Base-by-base conservation (phyloP, 768 basidiomycete species). In the Sistotremastrum niveocremeum region DNA sequence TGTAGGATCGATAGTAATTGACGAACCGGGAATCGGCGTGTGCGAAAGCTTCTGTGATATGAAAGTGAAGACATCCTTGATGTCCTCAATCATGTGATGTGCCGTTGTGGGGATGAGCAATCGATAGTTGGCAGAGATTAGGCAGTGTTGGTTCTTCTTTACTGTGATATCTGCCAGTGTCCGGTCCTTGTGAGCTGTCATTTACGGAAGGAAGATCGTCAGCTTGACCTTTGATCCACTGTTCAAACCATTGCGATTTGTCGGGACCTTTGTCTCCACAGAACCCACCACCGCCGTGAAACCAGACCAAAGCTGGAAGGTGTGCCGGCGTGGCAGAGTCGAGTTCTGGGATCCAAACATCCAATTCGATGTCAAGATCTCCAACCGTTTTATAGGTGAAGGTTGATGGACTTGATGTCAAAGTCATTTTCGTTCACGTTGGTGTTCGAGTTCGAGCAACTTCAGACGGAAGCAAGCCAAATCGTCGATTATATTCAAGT, bases 111-210 rank as follows among this genome's bases (percentile, higher is more conserved):
- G 63, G 2, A 70, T 71, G 9, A 82, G 48, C 5, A 84, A 71
- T 9, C 71, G 67, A 54, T 84, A 81, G 51, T 84, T 79, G 1
- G 74, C 72, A 34, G 76, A 74, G 39, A 83, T 65, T 56, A 83
- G 77, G 4, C 67, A 69, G 49, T 69, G 69, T 20, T 20, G 20
- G 20, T 20, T 20, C 20, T 20, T 20, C 20, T 20, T 20, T 20
- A 20, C 20, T 20, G 20, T 20, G 20, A 20, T 20, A 2, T 20
- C 20, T 20, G 20, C 20, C 20, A 20, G 20, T 20, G 20, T 20
- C 20, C 20, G 20, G 20, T 20, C 20, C 20, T 20, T 20, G 20
- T 20, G 20, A 20, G 20, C 20, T 20, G 20, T 20, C 1, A 20
- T 20, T 20, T 12, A 30, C 20, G 30, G 10, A 45, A 41, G 28